Conservation (phyloP, 352 stramenopile species). For the Thalassiosira mediterranea region DNA sequence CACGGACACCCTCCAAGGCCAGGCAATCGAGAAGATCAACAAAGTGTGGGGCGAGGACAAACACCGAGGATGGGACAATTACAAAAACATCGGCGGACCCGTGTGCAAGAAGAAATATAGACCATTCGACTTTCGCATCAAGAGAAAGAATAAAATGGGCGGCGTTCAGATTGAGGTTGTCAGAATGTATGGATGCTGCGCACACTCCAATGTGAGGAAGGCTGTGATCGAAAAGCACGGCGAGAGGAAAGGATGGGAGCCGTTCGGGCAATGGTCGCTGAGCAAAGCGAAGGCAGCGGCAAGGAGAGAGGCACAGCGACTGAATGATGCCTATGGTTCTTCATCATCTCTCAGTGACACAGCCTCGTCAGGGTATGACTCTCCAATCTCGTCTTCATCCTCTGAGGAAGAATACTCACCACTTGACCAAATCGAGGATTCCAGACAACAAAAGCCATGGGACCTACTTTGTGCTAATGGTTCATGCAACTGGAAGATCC, state of each 20-base stretch:
- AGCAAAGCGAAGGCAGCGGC: conserved; percentile 70
- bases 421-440: conserved; percentile 26
- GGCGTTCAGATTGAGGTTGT: conserved; percentile 55
- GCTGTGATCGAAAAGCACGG: conserved; percentile 73
- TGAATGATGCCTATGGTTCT: conserved; percentile 49
- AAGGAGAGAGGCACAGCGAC: conserved; percentile 44
- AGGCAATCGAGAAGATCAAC: conserved; percentile 80
- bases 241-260: conserved; percentile 77
- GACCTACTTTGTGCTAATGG: conserved; percentile 75
- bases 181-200: conserved; percentile 76
- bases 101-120: conserved; percentile 86
- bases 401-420: conserved; percentile 18
- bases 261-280: conserved; percentile 82
- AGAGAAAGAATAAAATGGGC: conserved; percentile 37
- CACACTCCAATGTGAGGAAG: conserved; percentile 69
- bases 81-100: conserved; percentile 76
- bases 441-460: conserved; percentile 45
- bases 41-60: conserved; percentile 69
- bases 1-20: conserved; percentile 73
- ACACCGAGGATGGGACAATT: conserved; percentile 42
- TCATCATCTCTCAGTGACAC: conserved; percentile 1
- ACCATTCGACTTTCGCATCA: conserved; percentile 74
- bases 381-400: conserved; percentile 12
- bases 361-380: conserved; percentile 34
- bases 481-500: conserved; percentile 79